These are phyloP conservation scores for Erodium texanum DNA, from an alignment of 441 rosid species.

Conservation along the genomic window DNA sequence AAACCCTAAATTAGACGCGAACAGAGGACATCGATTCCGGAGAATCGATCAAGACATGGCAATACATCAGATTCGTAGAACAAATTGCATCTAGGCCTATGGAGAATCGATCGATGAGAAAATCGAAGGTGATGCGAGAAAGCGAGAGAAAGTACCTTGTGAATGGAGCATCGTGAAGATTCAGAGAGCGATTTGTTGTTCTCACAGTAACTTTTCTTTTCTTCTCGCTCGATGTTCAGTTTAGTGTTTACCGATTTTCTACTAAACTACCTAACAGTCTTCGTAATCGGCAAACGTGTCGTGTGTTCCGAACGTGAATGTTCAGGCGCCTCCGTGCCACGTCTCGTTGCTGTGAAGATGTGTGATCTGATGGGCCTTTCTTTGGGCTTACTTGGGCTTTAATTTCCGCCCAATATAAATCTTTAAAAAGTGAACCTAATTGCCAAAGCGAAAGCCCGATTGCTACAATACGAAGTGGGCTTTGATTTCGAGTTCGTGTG, in stretches of 20 bases:
- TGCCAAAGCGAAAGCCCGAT: neutral
- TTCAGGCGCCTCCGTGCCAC: neutral
- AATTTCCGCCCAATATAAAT: neutral
- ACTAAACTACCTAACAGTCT: conserved; percentile 8
- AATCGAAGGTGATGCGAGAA: neutral
- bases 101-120: neutral
- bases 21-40: neutral
- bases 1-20: conserved; percentile 6
- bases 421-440: neutral
- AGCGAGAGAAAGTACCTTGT: neutral
- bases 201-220: neutral
- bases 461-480: neutral
- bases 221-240: neutral
- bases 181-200: neutral
- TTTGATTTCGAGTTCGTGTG: neutral
- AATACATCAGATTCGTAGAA: neutral
- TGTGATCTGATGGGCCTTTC: neutral
- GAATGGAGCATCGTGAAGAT: conserved; percentile 5
- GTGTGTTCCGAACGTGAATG: neutral
- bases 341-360: neutral
- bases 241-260: neutral
- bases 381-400: neutral
- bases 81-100: neutral
- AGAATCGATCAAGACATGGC: neutral
- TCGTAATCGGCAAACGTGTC: neutral